Base-by-base conservation (phyloP, 768 basidiomycete genomes). In the Suillus spraguei region DNA sequence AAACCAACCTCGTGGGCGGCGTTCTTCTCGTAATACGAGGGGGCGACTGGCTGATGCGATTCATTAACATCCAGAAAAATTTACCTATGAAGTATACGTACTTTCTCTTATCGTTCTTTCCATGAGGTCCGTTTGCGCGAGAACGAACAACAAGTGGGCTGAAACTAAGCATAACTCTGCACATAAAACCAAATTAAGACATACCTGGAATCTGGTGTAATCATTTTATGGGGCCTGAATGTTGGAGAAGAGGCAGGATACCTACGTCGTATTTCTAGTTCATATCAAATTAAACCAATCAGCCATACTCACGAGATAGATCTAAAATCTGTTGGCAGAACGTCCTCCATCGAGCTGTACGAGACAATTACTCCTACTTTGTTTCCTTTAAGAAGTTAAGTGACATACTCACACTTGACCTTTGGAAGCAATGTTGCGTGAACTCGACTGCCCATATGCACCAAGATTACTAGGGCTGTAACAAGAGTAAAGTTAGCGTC, bases 121-220 rank as follows among this genome's bases (percentile, higher is more conserved):
- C 56, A 60, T 39, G 71, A 74, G 22, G 63, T 59, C 24, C 71
- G 62, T 53, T 69, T 52, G 46, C 66, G 60, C 63, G 71, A 67
- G 64, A 62, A 33, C 68, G 69, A 28, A 54, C 55, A 59, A 66
- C 50, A 22, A 75, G 65, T 8, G 72, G 72, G 60, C 72, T 73
- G 53, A 47, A 60, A 20, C 38, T 55, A 22, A 28, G 8, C 55
- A 50, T 16, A 68, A 13, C 20, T 33, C 17, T 59, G 28, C 20
- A 32, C 20, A 33, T 33, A 7, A 20, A 22, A 22, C 11, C 16
- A 22, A 14, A 44, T 20, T 16, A 35, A 49, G 7, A 8, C 66
- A 58, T 60, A 77, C 74, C 74, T 75, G 10, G 76, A 49, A n/a
- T 76, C 74, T 28, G 74, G 74, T 8, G 76, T 75, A 38, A 74